Evolutionary conservation across 768 basidiomycete genomes (phyloP).

Genomic region (Leccinellum rugosiceps): DNA sequence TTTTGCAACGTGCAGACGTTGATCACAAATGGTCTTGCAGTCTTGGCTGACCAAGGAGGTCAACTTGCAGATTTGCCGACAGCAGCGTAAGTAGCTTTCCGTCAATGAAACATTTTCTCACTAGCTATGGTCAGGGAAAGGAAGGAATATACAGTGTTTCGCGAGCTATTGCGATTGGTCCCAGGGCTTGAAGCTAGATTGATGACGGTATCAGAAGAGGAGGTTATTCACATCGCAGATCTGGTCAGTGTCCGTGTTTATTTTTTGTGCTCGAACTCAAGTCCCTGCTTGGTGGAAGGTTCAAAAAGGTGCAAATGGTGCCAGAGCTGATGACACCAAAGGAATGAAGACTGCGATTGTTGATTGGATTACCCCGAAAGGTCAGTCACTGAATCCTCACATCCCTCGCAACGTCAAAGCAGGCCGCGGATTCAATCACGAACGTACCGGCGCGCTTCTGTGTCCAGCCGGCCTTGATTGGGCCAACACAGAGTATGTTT

Average conservation of each 20-base stretch:
- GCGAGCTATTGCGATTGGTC: background rate
- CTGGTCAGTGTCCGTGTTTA: background rate
- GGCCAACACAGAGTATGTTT: background rate
- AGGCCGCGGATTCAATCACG: background rate
- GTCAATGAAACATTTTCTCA: background rate
- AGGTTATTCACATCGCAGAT: background rate
- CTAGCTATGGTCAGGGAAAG: background rate
- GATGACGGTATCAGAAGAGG: background rate
- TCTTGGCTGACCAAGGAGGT: background rate
- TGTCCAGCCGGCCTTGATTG: background rate
- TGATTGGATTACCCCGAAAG: background rate
- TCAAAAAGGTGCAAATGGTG: background rate
- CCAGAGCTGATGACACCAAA: background rate
- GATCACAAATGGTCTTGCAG: background rate
- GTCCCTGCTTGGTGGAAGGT: background rate
- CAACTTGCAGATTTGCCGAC: background rate
- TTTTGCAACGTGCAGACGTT: background rate
- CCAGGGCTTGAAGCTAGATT: background rate
- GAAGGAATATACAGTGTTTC: background rate
- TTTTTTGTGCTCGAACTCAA: background rate
- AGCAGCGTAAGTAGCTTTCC: background rate
- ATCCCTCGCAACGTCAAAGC: too few relatives aligned
- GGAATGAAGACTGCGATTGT: background rate
- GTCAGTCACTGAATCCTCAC: background rate
- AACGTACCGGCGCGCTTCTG: background rate